Evolutionary conservation across 768 basidiomycete genomes (phyloP), one percentile per base, ranked within the genome.

Genomic region (Naganishia randhawae): DNA sequence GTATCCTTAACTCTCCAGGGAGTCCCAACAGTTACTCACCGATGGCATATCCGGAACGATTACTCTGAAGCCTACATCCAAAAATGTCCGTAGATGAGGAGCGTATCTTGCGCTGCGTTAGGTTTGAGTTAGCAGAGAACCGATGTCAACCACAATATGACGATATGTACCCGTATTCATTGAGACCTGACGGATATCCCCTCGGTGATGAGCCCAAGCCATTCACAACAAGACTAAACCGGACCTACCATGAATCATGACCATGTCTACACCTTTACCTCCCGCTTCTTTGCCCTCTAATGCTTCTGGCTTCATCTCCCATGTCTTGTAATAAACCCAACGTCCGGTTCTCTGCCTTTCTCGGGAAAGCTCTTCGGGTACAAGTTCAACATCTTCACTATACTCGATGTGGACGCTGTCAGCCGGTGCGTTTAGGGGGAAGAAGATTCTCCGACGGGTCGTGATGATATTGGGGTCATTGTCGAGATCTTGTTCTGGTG

Each of bases 21-120:
- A 2, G 19, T n/a, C 17, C 5, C 3, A 8, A 50, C 25, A 11
- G n/a, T 41, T 13, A 73, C 80, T 71, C 51, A 81, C 81, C 10
- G 77, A 76, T 8, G 81, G 79, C 27, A 81, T 70, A 72, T 82
- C 81, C 14, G 78, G 80, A 16, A 77, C 68, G 69, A 81, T 81
- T 29, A 82, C 72, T 37, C 81, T 69, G 69, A 80, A 82, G 0
- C 81, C 81, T 1, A 74, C 75, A 45, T 75, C 75, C 7, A 82
- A 66, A 65, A 82, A 77, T 51, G 74, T 63, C 10, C 37, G 39
- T 17, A 76, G 63, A 63, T 81, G 78, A 22, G 80, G 75, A 2
- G 79, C 73, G 68, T 78, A 82, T 42, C 80, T 72, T 29, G 73
- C 73, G 41, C 69, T 73, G 8, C 50, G 45, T n/a, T 53, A 31